Base-by-base conservation (phyloP, 768 basidiomycete genomes). In the Trametes punicea region DNA sequence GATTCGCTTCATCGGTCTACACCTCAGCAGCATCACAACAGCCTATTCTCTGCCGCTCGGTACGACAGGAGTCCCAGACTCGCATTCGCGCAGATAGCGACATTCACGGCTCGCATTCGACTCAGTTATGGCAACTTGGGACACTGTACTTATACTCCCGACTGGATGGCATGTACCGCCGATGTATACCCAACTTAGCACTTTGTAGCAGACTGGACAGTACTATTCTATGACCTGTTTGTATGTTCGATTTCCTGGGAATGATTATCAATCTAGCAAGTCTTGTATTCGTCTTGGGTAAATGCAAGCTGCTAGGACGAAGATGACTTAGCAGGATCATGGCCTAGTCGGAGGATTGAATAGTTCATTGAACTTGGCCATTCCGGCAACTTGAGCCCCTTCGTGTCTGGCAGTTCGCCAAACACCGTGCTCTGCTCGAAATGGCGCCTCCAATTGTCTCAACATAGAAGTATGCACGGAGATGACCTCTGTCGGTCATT, bases 381-480 rank as follows among this genome's bases (percentile, higher is more conserved):
- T 18, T 38, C 5, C 36, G 3, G 36, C 15, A 5, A 4, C 36
- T 38, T 8, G 15, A 38, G 36, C 20, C 49, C 56, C 49, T 51
- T 46, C 13, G 51, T 46, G 16, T 34, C 42, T 10, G 56, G 56
- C 26, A 57, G 23, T 16, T 25, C 15, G 1, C 15, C 27, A n/a
- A 46, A 57, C 3, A 57, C 7, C 15, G 26, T 42, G 11, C n/a
- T 16, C 34, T 57, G 48, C 29, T 57, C 26, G 23, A 30, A 29
- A 34, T 29, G 27, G 25, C 34, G 23, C 49, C 9, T 33, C 23
- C 42, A 10, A 48, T 29, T 18, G 46, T 23, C 50, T 26, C 27
- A 18, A 9, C 2, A 7, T 51, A 51, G 38, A 49, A 51, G 36
- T 38, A 20, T 29, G 21, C 34, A 45, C 56, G 52, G 20, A 57